phyloP scores from a whole-genome alignment of 768 basidiomycete species.

The Chalciporus pseudorubinellus region DNA sequence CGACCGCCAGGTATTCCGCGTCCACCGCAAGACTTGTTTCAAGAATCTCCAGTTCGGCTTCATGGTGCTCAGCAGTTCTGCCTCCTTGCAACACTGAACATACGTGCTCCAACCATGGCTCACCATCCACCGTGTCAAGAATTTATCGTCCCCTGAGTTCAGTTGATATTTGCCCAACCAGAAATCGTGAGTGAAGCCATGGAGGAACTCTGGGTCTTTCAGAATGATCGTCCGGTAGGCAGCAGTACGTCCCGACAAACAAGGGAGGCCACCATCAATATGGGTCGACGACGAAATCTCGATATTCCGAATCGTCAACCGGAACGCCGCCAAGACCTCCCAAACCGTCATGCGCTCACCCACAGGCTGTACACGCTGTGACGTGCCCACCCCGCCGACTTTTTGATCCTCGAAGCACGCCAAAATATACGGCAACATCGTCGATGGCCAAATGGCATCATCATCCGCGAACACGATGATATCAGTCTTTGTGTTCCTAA shows the following conservation, averaged over 20 bases:
- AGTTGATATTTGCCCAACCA: constrained; percentile 94
- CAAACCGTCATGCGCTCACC: too few relatives aligned
- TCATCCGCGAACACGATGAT: constrained; percentile 96
- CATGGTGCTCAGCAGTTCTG: constrained; percentile 88
- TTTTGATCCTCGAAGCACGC: constrained; percentile 95
- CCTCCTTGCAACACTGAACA: constrained; percentile 82
- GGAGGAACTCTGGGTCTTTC: constrained; percentile 90
- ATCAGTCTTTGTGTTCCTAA: constrained; percentile 85
- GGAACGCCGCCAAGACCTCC: constrained; percentile 93
- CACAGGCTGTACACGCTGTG: constrained; percentile 81
- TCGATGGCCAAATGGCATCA: constrained; percentile 94
- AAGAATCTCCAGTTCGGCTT: constrained; percentile 96
- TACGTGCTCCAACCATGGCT: constrained; percentile 95
- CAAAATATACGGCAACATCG: constrained; percentile 82
- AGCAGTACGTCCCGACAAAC: constrained; percentile 89
- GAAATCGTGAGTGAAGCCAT: constrained; percentile 92
- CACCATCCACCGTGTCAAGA: constrained; percentile 96
- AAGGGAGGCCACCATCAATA: constrained; percentile 90
- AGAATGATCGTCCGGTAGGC: constrained; percentile 93
- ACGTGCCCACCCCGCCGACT: constrained; percentile 91
- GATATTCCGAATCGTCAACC: constrained; percentile 90
- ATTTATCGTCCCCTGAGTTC: constrained; percentile 92
- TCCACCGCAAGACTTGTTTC: constrained; percentile 93
- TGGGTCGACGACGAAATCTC: constrained; percentile 88
- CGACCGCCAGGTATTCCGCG: constrained; percentile 90